Evolutionary conservation across 306 rosid genomes (phyloP).

Genomic region (Rubus idaeus): DNA sequence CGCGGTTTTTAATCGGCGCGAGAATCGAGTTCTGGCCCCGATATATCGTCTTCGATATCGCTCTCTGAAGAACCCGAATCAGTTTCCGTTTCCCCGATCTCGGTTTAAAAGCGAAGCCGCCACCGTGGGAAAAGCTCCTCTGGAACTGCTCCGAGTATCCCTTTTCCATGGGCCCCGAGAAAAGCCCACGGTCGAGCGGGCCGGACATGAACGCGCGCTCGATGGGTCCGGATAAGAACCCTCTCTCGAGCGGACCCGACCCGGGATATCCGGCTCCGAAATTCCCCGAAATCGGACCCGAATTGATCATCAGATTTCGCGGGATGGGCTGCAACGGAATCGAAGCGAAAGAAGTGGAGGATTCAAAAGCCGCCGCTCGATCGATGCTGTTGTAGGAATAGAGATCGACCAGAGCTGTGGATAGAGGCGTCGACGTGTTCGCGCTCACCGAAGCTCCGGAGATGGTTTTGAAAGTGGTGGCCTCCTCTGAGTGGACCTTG

Average conservation of each 20-base stretch:
- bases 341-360: constrained; percentile 88
- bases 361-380: constrained; percentile 91
- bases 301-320: constrained; percentile 41
- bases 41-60: constrained; percentile 66
- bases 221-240: constrained; percentile 91
- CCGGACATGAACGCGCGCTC: constrained; percentile 99
- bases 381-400: constrained; percentile 73
- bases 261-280: constrained; percentile 42
- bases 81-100: constrained; percentile 56
- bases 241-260: constrained; percentile 86
- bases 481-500: constrained; percentile 87
- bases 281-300: constrained; percentile 74
- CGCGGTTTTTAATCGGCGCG: constrained; percentile 64
- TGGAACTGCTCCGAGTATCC: constrained; percentile 58
- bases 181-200: constrained; percentile 83
- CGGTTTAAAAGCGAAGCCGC: constrained; percentile 41
- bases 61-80: constrained; percentile 61
- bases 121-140: constrained; percentile 86
- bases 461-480: constrained; percentile 88
- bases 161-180: constrained; percentile 84
- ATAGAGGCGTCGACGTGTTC: constrained; percentile 89
- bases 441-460: constrained; percentile 99
- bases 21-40: constrained; percentile 75
- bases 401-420: constrained; percentile 70
- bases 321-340: constrained; percentile 95